Evolutionary conservation across 2,329 filamentous ascomycete genomes (phyloP).

Genomic region (Scopulariopsis brevicaulis): DNA sequence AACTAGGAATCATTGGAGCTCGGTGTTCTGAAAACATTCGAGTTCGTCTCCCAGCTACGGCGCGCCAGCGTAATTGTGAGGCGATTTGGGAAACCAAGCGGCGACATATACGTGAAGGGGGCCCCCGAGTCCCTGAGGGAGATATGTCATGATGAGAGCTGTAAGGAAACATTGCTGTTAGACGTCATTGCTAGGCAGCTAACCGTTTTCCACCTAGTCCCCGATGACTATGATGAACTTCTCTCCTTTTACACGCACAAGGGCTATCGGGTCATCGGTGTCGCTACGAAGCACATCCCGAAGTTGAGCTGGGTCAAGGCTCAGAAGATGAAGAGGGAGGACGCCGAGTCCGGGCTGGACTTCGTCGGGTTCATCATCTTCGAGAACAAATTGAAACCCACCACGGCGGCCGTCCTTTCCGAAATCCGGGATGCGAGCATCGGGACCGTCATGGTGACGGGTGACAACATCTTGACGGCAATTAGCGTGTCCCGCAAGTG

Average conservation of each 20-base stretch:
- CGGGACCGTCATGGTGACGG: slow-evolving; percentile 89
- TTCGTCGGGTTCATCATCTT: slow-evolving; percentile 98
- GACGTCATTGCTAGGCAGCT: not conserved
- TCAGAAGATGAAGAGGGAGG: slow-evolving; percentile 80
- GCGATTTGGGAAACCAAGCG: slow-evolving; percentile 74
- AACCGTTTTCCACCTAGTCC: slow-evolving; percentile 38
- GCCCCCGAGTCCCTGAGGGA: slow-evolving; percentile 94
- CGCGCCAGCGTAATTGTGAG: slow-evolving; percentile 88
- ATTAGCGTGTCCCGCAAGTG: slow-evolving; percentile 93
- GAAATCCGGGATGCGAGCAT: slow-evolving; percentile 79
- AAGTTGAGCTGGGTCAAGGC: slow-evolving; percentile 90
- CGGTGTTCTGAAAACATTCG: slow-evolving; percentile 82
- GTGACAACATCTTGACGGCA: slow-evolving; percentile 93
- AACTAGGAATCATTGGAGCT: slow-evolving; percentile 58
- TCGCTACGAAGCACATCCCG: slow-evolving; percentile 76
- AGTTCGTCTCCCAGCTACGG: slow-evolving; percentile 87
- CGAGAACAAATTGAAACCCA: slow-evolving; percentile 94
- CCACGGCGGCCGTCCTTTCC: slow-evolving; percentile 67
- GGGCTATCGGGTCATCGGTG: slow-evolving; percentile 93
- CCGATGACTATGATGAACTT: slow-evolving; percentile 79
- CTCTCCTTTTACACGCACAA: slow-evolving; percentile 87
- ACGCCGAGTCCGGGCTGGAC: slow-evolving; percentile 73
- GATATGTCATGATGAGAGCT: slow-evolving; percentile 75
- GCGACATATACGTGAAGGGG: slow-evolving; percentile 87
- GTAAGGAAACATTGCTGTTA: slow-evolving; percentile 31